Conservation (phyloP, 176 grass and related monocot species). For the Rhynchospora tenuis region DNA sequence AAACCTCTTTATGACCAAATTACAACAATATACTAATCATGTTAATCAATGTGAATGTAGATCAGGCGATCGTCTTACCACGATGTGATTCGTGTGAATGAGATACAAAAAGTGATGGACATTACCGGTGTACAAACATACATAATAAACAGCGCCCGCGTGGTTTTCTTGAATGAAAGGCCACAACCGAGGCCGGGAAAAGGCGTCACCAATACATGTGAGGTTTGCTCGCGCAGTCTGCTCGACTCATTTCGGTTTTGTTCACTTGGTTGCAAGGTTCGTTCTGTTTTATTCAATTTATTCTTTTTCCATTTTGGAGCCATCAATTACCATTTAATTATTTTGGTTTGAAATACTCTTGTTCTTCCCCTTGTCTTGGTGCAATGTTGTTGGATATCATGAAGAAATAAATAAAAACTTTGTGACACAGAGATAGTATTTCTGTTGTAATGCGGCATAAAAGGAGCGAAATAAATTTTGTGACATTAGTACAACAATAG, state of each 20-base stretch:
- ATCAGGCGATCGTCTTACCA: conserved; percentile 96
- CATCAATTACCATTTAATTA: background rate
- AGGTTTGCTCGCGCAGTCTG: conserved; percentile 91
- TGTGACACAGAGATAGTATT: background rate
- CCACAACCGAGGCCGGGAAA: conserved; percentile 88
- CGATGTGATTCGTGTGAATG: conserved; percentile 91
- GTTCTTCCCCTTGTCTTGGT: background rate
- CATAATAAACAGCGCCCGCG: conserved; percentile 96
- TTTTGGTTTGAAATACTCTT: background rate
- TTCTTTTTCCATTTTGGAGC: background rate
- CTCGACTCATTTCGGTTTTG: conserved; percentile 98
- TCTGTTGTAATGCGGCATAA: background rate
- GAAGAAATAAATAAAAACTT: background rate
- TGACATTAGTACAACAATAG: background rate
- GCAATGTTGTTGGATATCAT: background rate
- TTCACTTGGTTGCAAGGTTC: conserved; percentile 94
- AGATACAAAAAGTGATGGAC: conserved; percentile 95
- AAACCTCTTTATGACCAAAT: background rate
- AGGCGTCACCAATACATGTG: conserved; percentile 96
- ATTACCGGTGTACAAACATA: conserved; percentile 92
- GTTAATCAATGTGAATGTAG: conserved; percentile 31
- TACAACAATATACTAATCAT: background rate
- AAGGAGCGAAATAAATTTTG: background rate
- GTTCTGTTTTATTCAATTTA: background rate
- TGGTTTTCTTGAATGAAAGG: conserved; percentile 95